Conservation (phyloP, 2,329 filamentous ascomycete species). For the Alternaria sp. region DNA sequence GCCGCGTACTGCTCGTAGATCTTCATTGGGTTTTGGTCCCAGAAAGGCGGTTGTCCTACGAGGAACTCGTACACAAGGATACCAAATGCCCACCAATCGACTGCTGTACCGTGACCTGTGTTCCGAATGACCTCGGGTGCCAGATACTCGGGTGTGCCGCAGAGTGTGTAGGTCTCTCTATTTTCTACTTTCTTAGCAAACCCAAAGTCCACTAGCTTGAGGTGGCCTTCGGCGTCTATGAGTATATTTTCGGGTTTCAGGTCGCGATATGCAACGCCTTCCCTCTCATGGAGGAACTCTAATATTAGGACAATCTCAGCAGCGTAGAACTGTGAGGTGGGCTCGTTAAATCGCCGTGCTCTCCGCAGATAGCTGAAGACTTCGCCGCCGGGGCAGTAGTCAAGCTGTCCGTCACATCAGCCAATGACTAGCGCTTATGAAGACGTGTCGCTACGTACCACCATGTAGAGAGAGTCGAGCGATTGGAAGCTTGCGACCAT, state of each 20-base stretch:
- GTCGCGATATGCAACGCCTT: slow-evolving; percentile 82
- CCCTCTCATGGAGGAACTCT: slow-evolving; percentile 80
- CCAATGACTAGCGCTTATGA: background rate
- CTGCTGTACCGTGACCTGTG: slow-evolving; percentile 74
- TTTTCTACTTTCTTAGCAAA: slow-evolving; percentile 81
- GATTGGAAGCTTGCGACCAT: slow-evolving; percentile 83
- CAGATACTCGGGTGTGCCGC: slow-evolving; percentile 84
- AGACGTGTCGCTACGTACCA: slow-evolving; percentile 55
- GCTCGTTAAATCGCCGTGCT: slow-evolving; percentile 79
- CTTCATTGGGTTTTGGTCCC: slow-evolving; percentile 85
- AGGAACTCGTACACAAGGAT: slow-evolving; percentile 86
- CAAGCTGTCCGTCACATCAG: slow-evolving; percentile 60
- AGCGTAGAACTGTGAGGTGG: slow-evolving; percentile 80
- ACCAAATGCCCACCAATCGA: slow-evolving; percentile 89
- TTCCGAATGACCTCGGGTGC: slow-evolving; percentile 86
- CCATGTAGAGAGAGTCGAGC: slow-evolving; percentile 79
- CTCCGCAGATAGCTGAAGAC: slow-evolving; percentile 84
- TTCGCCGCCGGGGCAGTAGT: slow-evolving; percentile 84
- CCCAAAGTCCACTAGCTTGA: slow-evolving; percentile 85
- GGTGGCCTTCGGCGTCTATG: slow-evolving; percentile 78
- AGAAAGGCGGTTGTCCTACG: slow-evolving; percentile 85
- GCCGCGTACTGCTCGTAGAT: slow-evolving; percentile 73
- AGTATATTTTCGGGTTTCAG: slow-evolving; percentile 85
- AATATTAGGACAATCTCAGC: slow-evolving; percentile 84
- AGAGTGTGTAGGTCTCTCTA: slow-evolving; percentile 81